Evolutionary conservation across 768 basidiomycete genomes (phyloP), one percentile per base, ranked within the genome.

Genomic region (Xanthoconium stramineum): DNA sequence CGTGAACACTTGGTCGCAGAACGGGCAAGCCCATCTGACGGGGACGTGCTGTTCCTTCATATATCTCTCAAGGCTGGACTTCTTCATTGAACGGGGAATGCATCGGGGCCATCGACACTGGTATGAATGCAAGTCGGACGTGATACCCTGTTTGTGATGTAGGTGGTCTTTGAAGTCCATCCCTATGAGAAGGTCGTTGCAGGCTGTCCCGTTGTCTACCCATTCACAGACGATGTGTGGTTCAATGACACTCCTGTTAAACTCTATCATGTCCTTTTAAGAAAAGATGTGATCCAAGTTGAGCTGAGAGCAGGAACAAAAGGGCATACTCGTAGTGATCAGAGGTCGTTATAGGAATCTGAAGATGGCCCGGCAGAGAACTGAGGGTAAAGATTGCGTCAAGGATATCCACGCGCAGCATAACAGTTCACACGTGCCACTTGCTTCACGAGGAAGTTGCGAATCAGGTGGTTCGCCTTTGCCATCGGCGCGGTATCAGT

Each of bases 81-180:
- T 57, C 42, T 3, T 45, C 65, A 67, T 62, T 1, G 40, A 38
- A 2, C 0, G 0, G 11, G 1, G 36, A 10, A 1, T 0, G 47
- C 65, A 66, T 14, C 0, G 42, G 1, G 32, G 0, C 65, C 65
- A 66, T 6, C 3, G 40, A 32, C 65, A 66, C 3, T 2, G 11
- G 17, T 66, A 61, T 2, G 0, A 0, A 4, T 39, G 36, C 19
- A 11, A 7, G n/a, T 59, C 55, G 0, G 50, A 47, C 1, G 10
- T 44, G 15, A 66, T 2, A 1, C 47, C 57, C 11, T 66, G 65
- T 0, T 0, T 10, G 1, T 33, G 2, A 3, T 44, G n/a, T 13
- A 67, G 24, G 14, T 67, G 65, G 12, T 1, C 5, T 10, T 2
- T 61, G 32, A 58, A 4, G 14, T 61, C 42, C 32, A 17, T 50